Conservation (phyloP, 805 yeast genomes). For the Hanseniaspora mollemarum region DNA sequence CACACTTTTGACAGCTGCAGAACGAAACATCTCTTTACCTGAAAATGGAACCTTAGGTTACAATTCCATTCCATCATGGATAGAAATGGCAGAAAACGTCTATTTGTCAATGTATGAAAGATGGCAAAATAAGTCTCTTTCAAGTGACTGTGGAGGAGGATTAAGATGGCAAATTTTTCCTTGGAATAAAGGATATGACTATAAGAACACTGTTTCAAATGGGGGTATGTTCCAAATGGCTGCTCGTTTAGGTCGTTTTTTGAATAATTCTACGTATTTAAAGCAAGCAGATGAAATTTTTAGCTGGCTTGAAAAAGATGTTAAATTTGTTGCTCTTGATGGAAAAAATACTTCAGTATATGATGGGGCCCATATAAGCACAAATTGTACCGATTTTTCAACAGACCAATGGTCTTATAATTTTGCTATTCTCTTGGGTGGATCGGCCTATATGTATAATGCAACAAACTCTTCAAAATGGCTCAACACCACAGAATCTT, state of each 20-base stretch:
- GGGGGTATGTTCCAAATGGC: slow-evolving; percentile 81
- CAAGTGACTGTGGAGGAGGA: slow-evolving; percentile 71
- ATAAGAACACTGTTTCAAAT: slow-evolving; percentile 83
- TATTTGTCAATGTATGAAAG: slow-evolving; percentile 81
- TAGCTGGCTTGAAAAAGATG: slow-evolving; percentile 62
- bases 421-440: slow-evolving; percentile 61
- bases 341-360: slow-evolving; percentile 28
- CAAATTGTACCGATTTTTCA: slow-evolving; percentile 49
- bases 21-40: slow-evolving; percentile 69
- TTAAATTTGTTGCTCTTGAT: too few relatives aligned
- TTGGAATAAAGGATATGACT: slow-evolving; percentile 89
- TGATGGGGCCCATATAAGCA: slow-evolving; percentile 54
- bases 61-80: slow-evolving; percentile 51
- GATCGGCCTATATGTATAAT: slow-evolving; percentile 62
- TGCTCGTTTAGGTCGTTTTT: slow-evolving; percentile 75
- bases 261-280: slow-evolving; percentile 59
- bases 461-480: slow-evolving; percentile 36
- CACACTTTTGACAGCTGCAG: slow-evolving; percentile 85
- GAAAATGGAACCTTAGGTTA: slow-evolving; percentile 30
- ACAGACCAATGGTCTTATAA: slow-evolving; percentile 71
- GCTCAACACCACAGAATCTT: slow-evolving; percentile 31
- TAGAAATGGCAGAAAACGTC: slow-evolving; percentile 73
- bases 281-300: slow-evolving; percentile 66
- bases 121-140: slow-evolving; percentile 52
- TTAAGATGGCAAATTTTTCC: slow-evolving; percentile 91